These are phyloP conservation scores for Oldenlandia corymbosa DNA, from an alignment of 257 asterid species.

Conservation along the genomic window DNA sequence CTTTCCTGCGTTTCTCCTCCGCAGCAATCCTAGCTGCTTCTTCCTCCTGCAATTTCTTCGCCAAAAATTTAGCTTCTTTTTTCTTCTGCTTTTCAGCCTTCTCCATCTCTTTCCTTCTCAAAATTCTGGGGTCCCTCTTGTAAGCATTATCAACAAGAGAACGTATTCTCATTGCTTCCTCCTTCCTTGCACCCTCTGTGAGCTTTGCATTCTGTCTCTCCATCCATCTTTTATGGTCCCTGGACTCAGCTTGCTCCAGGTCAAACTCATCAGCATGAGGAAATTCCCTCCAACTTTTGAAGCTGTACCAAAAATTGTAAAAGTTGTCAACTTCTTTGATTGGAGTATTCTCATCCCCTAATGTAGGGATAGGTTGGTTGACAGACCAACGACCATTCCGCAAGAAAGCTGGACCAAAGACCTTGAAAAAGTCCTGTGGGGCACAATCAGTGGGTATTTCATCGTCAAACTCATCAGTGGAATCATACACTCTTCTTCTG, in stretches of 20 bases:
- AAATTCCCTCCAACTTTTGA: conserved; percentile 97
- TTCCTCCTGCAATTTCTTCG: conserved; percentile 39
- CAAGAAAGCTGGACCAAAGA: conserved; percentile 90
- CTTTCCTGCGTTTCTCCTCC: conserved; percentile 39
- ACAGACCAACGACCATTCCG: conserved; percentile 99
- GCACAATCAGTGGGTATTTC: conserved; percentile 80
- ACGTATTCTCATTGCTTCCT: conserved; percentile 70
- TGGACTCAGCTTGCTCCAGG: conserved; percentile 88
- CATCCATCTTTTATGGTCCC: conserved; percentile 97
- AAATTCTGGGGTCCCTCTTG: conserved; percentile 78
- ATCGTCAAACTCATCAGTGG: conserved; percentile 97
- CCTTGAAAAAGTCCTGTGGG: conserved; percentile 88
- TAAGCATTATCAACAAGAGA: conserved; percentile 89
- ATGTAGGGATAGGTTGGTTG: conserved; percentile 51
- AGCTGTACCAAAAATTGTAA: conserved; percentile 84
- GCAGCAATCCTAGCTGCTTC: conserved; percentile 27
- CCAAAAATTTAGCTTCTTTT: conserved; percentile 48
- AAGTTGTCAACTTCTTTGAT: conserved; percentile 68
- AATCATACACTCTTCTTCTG: conserved; percentile 88
- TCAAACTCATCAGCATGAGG: conserved; percentile 97
- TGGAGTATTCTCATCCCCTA: conserved; percentile 72
- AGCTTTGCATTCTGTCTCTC: conserved; percentile 94
- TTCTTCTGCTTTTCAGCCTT: conserved; percentile 11
- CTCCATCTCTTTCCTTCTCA: conserved; percentile 12
- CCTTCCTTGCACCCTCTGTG: conserved; percentile 91